Base-by-base conservation (phyloP, 2,329 filamentous ascomycete species). In the Chrysoporthe deuterocubensis region DNA sequence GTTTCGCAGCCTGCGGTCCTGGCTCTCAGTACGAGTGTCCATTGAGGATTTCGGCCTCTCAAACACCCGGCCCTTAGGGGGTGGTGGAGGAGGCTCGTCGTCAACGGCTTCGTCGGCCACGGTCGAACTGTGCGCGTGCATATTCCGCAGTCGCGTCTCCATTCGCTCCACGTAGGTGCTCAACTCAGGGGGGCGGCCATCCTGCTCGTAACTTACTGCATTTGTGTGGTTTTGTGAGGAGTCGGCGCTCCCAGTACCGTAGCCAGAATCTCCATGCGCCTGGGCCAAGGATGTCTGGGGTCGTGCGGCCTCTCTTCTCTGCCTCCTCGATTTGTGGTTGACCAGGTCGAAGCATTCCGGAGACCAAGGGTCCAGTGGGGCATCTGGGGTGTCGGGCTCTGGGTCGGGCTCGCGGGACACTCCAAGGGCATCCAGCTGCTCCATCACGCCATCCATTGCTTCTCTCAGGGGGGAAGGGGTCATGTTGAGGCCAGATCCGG, bases 381-480 rank as follows among this genome's bases (percentile, higher is more conserved):
- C 81, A 54, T 88, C 84, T 0, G 88, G 85, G 40, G 86, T 84
- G 44, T 87, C 84, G 74, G 70, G 83, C 26, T 85, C 81, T 40
- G 86, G 84, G 43, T 87, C 84, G 74, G 70, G 83, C 32, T 85
- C 81, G 66, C 85, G 84, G 54, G 87, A 82, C 73, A 90, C 83
- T 21, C 90, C 90, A 83, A 99, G 92, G 69, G 94, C 94, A 75
- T 97, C 91, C 56, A 99, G 80, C 66, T 96, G 96, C 72, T 96
- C 93, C 89, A 98, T 97, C 4, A 99, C 94, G 78, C 96, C 95
- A 75, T 98, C 95, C 94, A 99, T 99, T 1, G 96, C 96, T 77
- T 94, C 93, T 68, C 96, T 87, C 3, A 99, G 82, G 0, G 96
- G 96, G 2, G 96, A 98, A 1, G 96, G 96, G 0, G 96, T 99